phyloP scores from a whole-genome alignment of 2,329 filamentous ascomycete species.

The Penicillium frequentans region DNA sequence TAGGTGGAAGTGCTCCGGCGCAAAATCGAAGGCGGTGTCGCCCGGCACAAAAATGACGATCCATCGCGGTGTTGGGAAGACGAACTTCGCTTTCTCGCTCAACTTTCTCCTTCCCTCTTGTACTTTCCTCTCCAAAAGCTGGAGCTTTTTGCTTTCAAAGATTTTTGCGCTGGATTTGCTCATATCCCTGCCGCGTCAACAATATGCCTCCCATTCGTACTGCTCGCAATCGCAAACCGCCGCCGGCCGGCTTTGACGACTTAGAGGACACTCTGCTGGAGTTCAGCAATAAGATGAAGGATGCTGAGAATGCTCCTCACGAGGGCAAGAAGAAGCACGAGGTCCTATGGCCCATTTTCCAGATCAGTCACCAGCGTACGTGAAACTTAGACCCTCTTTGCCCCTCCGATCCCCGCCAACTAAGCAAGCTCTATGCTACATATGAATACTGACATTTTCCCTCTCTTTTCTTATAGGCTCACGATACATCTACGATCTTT shows the following conservation, averaged over 20 bases:
- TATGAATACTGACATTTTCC: neutral
- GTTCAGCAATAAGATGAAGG: conserved; percentile 69
- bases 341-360: conserved; percentile 94
- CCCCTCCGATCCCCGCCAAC: neutral
- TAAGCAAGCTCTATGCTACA: neutral
- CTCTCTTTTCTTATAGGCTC: conserved; percentile 47
- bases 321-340: conserved; percentile 83
- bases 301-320: conserved; percentile 82
- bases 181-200: neutral
- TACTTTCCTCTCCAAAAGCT: neutral
- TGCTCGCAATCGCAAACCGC: conserved; percentile 61
- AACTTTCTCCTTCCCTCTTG: neutral
- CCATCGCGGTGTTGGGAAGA: neutral
- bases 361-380: conserved; percentile 89
- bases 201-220: conserved; percentile 63
- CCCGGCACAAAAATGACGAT: conserved; percentile 28
- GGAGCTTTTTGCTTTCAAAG: neutral
- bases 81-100: conserved; percentile 1
- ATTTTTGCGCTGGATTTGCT: too few species aligned
- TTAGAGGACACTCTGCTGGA: conserved; percentile 68
- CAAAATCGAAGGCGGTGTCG: conserved; percentile 29
- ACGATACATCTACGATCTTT: conserved; percentile 94
- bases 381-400: conserved; percentile 3
- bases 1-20: conserved; percentile 3
- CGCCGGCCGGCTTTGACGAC: conserved; percentile 66